Conservation (phyloP, 108 stramenopile species). For the Cyclotella distinguenda region DNA sequence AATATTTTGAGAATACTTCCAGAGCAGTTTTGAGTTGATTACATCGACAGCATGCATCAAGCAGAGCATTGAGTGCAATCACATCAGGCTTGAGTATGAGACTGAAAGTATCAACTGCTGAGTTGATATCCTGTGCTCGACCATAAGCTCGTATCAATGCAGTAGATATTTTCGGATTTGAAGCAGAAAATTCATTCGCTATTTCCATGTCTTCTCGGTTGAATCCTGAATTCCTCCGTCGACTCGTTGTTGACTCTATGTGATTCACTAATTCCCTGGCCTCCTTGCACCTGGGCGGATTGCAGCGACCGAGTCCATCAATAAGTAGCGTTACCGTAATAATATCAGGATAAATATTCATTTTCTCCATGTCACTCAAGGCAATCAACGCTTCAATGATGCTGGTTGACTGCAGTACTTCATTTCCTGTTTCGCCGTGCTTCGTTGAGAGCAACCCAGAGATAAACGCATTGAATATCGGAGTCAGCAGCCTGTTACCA, state of each 20-base stretch:
- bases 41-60: slow-evolving; percentile 66
- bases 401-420: slow-evolving; percentile 12
- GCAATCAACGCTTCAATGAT: slow-evolving; percentile 57
- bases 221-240: background rate
- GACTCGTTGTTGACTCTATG: slow-evolving; percentile 28
- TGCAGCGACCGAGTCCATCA: slow-evolving; percentile 66
- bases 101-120: slow-evolving; percentile 53
- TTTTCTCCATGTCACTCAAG: slow-evolving; percentile 57
- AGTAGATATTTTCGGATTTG: slow-evolving; percentile 56
- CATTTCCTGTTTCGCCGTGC: slow-evolving; percentile 1
- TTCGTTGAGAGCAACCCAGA: slow-evolving; percentile 54
- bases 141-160: slow-evolving; percentile 68
- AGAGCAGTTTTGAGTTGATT: slow-evolving; percentile 55
- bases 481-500: slow-evolving; percentile 24
- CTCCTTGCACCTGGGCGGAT: slow-evolving; percentile 60
- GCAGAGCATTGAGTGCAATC: slow-evolving; percentile 71
- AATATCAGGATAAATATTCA: slow-evolving; percentile 58
- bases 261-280: slow-evolving; percentile 57
- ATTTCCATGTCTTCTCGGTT: background rate
- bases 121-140: slow-evolving; percentile 50
- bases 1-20: slow-evolving; percentile 50
- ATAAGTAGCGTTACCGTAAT: slow-evolving; percentile 61
- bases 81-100: slow-evolving; percentile 59
- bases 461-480: slow-evolving; percentile 74
- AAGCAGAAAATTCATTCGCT: slow-evolving; percentile 40